Base-by-base conservation (phyloP, 768 basidiomycete species). In the Leccinum obscurum region DNA sequence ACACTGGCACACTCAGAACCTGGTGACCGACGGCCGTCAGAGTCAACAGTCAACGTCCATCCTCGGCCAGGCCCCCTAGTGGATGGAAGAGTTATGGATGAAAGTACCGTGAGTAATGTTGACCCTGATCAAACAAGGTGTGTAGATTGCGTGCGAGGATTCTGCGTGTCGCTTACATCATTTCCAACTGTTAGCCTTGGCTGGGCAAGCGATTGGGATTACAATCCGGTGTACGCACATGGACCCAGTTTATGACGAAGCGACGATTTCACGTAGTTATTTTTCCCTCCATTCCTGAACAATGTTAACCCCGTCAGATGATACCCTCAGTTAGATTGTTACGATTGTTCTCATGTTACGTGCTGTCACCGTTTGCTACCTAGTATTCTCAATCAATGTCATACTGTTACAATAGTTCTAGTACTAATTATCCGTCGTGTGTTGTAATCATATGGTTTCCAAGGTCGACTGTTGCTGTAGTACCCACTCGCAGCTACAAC, bases 131-230 rank as follows among this genome's bases (percentile, higher is more conserved):
- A 57, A 50, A 9, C 66, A 28, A 63, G 58, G 72, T 69, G 35
- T 22, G 61, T 58, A 30, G 28, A 8, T 51, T 50, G n/a, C 28
- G 8, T 14, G 30, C 24, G 22, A 39, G 17, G 9, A 39, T 53
- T 52, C 54, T 4, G 34, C 3, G 3, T 30, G 22, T 32, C n/a
- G 13, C 55, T 65, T 4, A 58, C 58, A 51, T 41, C 22, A 17
- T 26, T 30, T 14, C 13, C 44, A 44, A 9, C 20, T 24, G 24
- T 24, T 24, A 65, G 65, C 49, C 37, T 50, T 37, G 51, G 60
- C 39, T 69, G 64, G 63, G 62, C 61, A n/a, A 57, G 56, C 22
- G 68, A 70, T 39, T 70, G 70, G 70, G 49, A 63, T n/a, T 54
- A 55, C 10, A 59, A 64, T 39, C 35, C 60, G 22, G 1, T 8